A percentile compares a stretch with the other conserved stretches of the same genome.
Evolutionary conservation across 176 grass and related monocot species (phyloP).

Genomic region (Zoysia pacifica): DNA sequence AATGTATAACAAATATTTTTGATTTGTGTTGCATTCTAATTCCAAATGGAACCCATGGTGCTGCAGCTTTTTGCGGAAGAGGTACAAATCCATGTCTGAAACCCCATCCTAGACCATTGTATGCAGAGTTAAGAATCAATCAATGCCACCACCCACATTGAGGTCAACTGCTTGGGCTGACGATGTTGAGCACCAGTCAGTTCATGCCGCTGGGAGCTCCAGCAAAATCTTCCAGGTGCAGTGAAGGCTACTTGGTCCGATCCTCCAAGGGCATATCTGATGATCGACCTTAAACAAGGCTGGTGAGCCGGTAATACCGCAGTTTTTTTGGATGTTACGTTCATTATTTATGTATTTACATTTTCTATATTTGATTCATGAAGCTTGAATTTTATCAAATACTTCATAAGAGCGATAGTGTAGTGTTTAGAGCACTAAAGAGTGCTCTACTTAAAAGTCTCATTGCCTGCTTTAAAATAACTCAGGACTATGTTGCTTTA

Average conservation of each 20-base stretch:
- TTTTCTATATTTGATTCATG: too few species aligned
- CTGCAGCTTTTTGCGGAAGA: constrained; percentile 59
- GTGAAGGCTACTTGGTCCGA: neutral
- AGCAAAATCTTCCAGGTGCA: constrained; percentile 19
- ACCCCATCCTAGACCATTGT: constrained; percentile 46
- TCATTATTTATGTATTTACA: too few species aligned
- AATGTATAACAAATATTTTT: neutral
- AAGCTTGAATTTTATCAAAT: too few species aligned
- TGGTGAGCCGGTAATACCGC: constrained; percentile 49
- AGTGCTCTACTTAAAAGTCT: too few species aligned
- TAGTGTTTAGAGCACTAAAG: too few species aligned
- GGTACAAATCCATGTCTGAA: constrained; percentile 41
- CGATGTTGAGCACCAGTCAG: neutral
- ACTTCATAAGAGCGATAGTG: too few species aligned
- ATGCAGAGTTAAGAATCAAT: constrained; percentile 49
- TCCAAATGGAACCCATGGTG: neutral
- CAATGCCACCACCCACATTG: neutral
- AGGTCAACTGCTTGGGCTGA: neutral
- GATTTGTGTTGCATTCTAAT: neutral
- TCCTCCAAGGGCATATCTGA: constrained; percentile 30
- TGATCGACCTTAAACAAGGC: constrained; percentile 70
- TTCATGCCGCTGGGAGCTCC: constrained; percentile 8
- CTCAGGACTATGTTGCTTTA: too few species aligned
- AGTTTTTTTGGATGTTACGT: too few species aligned
- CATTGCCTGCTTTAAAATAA: too few species aligned